phyloP scores from a whole-genome alignment of 345 rosid species.

The Gossypium rotundifolium region DNA sequence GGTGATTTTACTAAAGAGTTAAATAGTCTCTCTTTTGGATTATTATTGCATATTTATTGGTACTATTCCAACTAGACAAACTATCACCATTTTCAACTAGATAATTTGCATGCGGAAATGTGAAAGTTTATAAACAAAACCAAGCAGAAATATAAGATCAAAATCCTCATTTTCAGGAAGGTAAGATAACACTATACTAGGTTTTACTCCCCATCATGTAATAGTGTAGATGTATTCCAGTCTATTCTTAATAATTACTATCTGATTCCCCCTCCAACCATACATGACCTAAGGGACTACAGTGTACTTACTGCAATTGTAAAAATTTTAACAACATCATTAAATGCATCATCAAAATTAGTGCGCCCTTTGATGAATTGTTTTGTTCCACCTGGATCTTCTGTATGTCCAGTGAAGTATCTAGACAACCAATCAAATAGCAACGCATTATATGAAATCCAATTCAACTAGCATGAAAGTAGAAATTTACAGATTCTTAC shows the following conservation, averaged over 20 bases:
- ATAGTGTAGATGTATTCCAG: background rate
- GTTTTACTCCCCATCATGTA: background rate
- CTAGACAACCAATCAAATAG: conserved; percentile 30
- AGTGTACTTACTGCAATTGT: conserved; percentile 78
- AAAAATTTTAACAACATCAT: conserved; percentile 71
- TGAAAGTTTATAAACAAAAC: background rate
- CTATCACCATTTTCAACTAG: background rate
- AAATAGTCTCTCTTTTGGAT: background rate
- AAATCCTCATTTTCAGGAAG: background rate
- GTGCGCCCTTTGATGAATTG: conserved; percentile 72
- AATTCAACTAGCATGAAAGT: conserved; percentile 8
- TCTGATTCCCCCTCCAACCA: background rate
- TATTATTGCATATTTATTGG: background rate
- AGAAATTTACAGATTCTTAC: conserved; percentile 13
- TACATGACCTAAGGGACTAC: conserved; percentile 6
- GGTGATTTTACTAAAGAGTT: background rate
- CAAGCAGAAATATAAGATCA: background rate
- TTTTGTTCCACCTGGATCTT: conserved; percentile 39
- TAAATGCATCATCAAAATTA: conserved; percentile 43
- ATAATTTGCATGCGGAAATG: background rate
- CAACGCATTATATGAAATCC: background rate
- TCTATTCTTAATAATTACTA: background rate
- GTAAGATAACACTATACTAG: background rate
- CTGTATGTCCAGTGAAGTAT: conserved; percentile 78
- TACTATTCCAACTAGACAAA: conserved; percentile 1